Evolutionary conservation across 148 eudicot species (phyloP).

Genomic region (Pharnaceum exiguum): DNA sequence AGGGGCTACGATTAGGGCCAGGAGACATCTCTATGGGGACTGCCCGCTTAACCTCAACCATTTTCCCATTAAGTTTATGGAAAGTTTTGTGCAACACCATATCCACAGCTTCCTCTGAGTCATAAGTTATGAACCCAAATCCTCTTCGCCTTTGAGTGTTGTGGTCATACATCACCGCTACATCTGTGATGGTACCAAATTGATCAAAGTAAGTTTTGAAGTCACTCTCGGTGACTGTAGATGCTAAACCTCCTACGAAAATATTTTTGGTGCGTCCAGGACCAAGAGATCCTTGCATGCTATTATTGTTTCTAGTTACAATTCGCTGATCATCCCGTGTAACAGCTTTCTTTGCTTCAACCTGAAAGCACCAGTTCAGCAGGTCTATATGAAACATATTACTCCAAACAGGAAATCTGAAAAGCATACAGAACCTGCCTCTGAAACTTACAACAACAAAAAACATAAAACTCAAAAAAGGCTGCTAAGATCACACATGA

Average conservation of each 20-base stretch:
- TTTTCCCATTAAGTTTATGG: slow-evolving; percentile 82
- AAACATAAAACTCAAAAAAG: background rate
- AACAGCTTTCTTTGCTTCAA: slow-evolving; percentile 91
- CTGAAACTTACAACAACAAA: background rate
- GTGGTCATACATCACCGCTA: slow-evolving; percentile 94
- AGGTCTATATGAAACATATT: slow-evolving; percentile 11
- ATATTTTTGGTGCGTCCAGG: slow-evolving; percentile 78
- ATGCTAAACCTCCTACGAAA: slow-evolving; percentile 90
- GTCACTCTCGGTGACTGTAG: slow-evolving; percentile 73
- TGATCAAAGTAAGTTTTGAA: slow-evolving; percentile 79
- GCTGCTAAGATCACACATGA: background rate
- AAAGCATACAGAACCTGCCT: background rate
- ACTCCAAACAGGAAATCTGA: slow-evolving; percentile 1
- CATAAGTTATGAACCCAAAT: slow-evolving; percentile 84
- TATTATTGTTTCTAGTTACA: slow-evolving; percentile 42
- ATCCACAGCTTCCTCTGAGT: slow-evolving; percentile 83
- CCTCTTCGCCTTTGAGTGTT: slow-evolving; percentile 92
- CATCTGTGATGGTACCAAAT: slow-evolving; percentile 80
- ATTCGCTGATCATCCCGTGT: slow-evolving; percentile 80
- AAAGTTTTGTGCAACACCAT: slow-evolving; percentile 70
- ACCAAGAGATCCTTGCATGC: slow-evolving; percentile 70
- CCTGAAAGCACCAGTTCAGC: slow-evolving; percentile 31
- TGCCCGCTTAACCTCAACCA: slow-evolving; percentile 93
- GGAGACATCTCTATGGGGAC: slow-evolving; percentile 84
- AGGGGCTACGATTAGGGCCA: slow-evolving; percentile 60